Evolutionary conservation across 1,139 yeast species (phyloP).

Genomic region (Trichomonascaceae sp.): DNA sequence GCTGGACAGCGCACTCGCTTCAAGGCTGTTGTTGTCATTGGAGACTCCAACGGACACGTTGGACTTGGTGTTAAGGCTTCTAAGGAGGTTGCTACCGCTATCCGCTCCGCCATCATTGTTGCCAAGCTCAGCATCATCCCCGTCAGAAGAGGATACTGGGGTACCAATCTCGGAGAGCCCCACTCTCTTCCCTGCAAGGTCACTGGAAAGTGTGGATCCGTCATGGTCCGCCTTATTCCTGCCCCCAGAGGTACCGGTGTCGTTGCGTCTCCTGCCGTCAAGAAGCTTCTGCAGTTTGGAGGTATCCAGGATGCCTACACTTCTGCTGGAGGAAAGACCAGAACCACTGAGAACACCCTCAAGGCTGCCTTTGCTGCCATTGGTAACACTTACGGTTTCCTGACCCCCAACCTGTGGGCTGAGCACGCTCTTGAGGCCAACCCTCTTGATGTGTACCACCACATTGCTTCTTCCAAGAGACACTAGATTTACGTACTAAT

Average conservation of each 20-base stretch:
- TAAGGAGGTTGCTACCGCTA: constrained; percentile 99
- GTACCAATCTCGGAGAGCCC: constrained; percentile 98
- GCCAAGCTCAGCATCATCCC: constrained; percentile 99
- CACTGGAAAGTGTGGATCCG: constrained; percentile 99
- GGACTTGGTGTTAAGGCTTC: constrained; percentile 99
- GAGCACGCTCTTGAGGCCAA: constrained; percentile 73
- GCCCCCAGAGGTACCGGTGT: constrained; percentile 99
- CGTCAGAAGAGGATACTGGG: constrained; percentile 99
- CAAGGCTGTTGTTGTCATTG: constrained; percentile 99
- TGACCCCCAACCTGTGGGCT: constrained; percentile 98
- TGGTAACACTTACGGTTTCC: constrained; percentile 99
- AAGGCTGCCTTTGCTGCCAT: constrained; percentile 99
- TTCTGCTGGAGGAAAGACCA: constrained; percentile 97
- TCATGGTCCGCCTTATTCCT: constrained; percentile 94
- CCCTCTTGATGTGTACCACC: constrained; percentile 79
- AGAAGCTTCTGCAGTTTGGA: constrained; percentile 96
- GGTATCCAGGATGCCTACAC: constrained; percentile 99
- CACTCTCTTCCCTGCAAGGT: constrained; percentile 97
- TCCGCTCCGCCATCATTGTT: constrained; percentile 98
- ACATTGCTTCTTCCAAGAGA: constrained; percentile 20
- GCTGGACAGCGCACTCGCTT: constrained; percentile 99
- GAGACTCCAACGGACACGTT: constrained; percentile 99
- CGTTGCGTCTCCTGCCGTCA: constrained; percentile 99
- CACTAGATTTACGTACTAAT: constrained; percentile 9
- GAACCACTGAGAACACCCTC: constrained; percentile 99